phyloP scores from a whole-genome alignment of 179 eudicot genomes.

The Beta macrorhiza region DNA sequence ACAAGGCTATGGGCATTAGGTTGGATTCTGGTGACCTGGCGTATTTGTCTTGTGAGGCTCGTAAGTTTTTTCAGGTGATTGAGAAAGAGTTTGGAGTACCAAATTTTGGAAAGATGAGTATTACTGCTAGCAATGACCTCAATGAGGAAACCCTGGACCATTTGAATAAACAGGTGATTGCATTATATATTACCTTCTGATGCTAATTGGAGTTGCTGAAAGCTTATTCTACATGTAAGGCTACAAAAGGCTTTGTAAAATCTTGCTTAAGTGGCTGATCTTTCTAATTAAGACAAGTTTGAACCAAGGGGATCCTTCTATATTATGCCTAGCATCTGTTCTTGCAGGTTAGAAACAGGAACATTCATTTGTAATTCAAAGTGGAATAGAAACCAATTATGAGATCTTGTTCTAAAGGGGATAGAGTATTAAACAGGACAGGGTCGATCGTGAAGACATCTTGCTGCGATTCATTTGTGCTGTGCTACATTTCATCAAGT shows the following conservation, averaged over 20 bases:
- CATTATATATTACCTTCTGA: conserved; percentile 8
- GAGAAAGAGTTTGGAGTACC: conserved; percentile 77
- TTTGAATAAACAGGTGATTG: conserved; percentile 82
- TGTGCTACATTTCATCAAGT: not conserved
- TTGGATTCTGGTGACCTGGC: conserved; percentile 98
- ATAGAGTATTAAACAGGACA: not conserved
- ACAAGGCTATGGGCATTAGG: conserved; percentile 84
- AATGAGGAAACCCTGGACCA: conserved; percentile 97
- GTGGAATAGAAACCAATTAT: not conserved
- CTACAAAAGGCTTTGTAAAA: not conserved
- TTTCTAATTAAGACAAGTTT: not conserved
- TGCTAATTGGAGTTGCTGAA: conserved; percentile 3
- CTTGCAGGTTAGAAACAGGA: not conserved
- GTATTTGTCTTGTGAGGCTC: conserved; percentile 80
- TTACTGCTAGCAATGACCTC: conserved; percentile 96
- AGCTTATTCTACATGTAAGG: not conserved
- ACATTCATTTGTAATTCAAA: not conserved
- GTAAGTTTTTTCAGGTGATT: conserved; percentile 68
- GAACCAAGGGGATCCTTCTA: not conserved
- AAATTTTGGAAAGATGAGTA: conserved; percentile 69
- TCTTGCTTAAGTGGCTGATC: not conserved
- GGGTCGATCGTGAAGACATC: not conserved
- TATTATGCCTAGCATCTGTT: not conserved
- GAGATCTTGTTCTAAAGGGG: not conserved
- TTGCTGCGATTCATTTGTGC: not conserved